phyloP scores from a whole-genome alignment of 1,284 basidiomycete genomes.

The Megacollybia platyphylla region DNA sequence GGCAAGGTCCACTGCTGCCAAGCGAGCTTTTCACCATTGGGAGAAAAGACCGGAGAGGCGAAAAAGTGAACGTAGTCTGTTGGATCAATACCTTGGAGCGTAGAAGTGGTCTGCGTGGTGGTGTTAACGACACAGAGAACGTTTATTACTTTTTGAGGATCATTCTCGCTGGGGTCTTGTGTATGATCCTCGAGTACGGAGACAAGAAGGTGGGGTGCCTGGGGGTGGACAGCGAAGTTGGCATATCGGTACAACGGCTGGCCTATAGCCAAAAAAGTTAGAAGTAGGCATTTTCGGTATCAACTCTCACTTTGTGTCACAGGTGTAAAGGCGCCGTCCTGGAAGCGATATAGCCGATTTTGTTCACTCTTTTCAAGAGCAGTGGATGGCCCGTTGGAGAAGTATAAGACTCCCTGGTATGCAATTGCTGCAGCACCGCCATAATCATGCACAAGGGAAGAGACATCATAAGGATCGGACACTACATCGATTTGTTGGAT shows the following conservation, averaged over 20 bases:
- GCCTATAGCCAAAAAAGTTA: slow-evolving; percentile 15
- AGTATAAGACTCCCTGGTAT: slow-evolving; percentile 34
- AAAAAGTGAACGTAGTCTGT: slow-evolving; percentile 40
- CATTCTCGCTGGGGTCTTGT: slow-evolving; percentile 17
- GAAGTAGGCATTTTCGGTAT: slow-evolving; percentile 1
- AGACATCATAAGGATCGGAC: slow-evolving; percentile 22
- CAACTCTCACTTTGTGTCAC: slow-evolving; percentile 43
- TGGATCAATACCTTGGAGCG: slow-evolving; percentile 33
- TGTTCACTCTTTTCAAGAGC: slow-evolving; percentile 32
- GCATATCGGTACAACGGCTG: slow-evolving; percentile 46
- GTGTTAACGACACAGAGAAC: slow-evolving; percentile 45
- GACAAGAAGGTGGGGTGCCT: slow-evolving; percentile 31
- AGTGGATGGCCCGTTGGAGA: slow-evolving; percentile 29
- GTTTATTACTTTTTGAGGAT: slow-evolving; percentile 41
- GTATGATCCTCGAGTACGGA: slow-evolving; percentile 62
- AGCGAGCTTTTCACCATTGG: slow-evolving; percentile 50
- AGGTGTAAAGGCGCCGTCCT: slow-evolving; percentile 27
- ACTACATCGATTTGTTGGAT: background rate
- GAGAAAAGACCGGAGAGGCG: slow-evolving; percentile 47
- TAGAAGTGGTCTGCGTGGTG: slow-evolving; percentile 22
- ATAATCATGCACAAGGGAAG: slow-evolving; percentile 49
- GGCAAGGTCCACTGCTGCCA: slow-evolving; percentile 72
- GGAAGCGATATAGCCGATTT: slow-evolving; percentile 13
- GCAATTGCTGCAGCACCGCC: slow-evolving; percentile 42
- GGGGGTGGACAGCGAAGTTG: slow-evolving; percentile 34